Base-by-base conservation (phyloP, 192 early-diverging fungal genomes). In the Allomyces javanicus region DNA sequence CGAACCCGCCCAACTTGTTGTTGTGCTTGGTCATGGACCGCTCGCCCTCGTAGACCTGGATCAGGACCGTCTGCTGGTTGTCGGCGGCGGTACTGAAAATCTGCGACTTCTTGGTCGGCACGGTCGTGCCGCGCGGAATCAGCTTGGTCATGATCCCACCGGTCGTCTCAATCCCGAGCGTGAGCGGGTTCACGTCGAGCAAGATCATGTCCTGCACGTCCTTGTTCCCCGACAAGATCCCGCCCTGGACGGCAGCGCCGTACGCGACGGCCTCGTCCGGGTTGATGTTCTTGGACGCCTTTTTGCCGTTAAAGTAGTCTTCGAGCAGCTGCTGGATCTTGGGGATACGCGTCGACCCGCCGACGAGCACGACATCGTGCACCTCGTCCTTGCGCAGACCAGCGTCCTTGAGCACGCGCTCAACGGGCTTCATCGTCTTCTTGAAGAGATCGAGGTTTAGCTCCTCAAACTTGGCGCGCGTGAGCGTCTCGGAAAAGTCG, bases 191-290 rank as follows among this genome's bases (percentile, higher is more conserved):
- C 66, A 96, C 92, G 73, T 97, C 94, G 68, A 97, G 78, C 55
- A 96, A 78, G 66, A 94, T 71, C 63, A 96, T 72, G 25, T 84
- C 79, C 50, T 77, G 71, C 44, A 82, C 78, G 63, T 77, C 73
- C 68, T 79, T 71, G 62, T 87, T 84, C 69, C 90, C 91, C 71
- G 80, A 77, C 68, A 95, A 82, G 68, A 93, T 86, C 77, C 88
- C 94, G 66, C 86, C 94, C 80, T 94, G 93, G 66, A 97, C 90
- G 66, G 94, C 93, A 63, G 94, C 94, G 81, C 94, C 94, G 70
- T 91, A 95, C 62, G 94, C 94, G 67, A 97, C 94, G 71, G 93
- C 94, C 81, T 97, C 94, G 78, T 97, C 94, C 71, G 93, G 93
- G 84, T 97, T 97, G 74, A 97, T 94, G 70, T 89, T 88, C 86